Evolutionary conservation across 331 rosid genomes (phyloP).

Genomic region (Malus hybrid): DNA sequence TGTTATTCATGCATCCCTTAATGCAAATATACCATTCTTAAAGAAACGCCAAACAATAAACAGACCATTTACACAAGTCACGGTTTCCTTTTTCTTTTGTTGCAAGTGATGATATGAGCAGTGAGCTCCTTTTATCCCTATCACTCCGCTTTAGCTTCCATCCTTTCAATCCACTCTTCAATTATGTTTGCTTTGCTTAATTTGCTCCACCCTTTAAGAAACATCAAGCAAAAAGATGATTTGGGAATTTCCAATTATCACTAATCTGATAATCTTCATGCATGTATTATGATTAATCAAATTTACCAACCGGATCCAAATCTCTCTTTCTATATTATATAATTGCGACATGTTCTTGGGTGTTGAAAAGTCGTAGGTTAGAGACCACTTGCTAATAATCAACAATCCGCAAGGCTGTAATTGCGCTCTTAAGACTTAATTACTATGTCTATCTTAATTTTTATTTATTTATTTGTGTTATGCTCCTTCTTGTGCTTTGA

Average conservation of each 20-base stretch:
- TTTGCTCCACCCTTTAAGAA: neutral
- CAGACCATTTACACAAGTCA: neutral
- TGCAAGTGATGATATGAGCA: constrained; percentile 27
- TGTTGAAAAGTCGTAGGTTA: neutral
- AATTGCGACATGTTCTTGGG: neutral
- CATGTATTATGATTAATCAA: neutral
- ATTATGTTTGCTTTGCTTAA: constrained; percentile 15
- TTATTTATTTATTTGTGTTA: no score
- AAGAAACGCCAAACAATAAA: neutral
- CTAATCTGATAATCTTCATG: neutral
- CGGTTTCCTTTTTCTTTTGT: constrained; percentile 26
- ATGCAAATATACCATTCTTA: no score
- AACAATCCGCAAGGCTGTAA: neutral
- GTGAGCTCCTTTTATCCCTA: constrained; percentile 1
- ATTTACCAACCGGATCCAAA: neutral
- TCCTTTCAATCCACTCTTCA: constrained; percentile 41
- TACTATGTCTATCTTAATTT: neutral
- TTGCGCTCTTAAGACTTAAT: neutral
- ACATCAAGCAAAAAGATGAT: neutral
- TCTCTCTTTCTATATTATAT: neutral
- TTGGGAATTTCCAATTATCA: neutral
- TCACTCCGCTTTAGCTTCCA: constrained; percentile 29
- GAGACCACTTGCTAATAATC: neutral
- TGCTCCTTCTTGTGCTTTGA: neutral
- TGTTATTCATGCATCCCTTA: no score